Base-by-base conservation (phyloP, 345 rosid genomes). In the Pistacia vera region DNA sequence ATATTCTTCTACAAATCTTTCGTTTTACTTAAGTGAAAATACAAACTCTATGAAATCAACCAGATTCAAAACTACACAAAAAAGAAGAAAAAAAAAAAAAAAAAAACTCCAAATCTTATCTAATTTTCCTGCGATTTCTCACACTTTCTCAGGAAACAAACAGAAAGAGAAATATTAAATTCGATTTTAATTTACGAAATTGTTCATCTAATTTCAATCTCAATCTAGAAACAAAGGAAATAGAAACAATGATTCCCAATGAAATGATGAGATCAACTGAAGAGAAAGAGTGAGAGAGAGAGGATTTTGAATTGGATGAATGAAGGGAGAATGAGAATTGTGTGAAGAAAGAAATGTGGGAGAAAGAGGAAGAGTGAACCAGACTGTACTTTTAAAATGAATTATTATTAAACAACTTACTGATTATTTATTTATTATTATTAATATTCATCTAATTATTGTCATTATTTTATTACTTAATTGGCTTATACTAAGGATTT, bases 331-430 rank as follows among this genome's bases (percentile, higher is more conserved):
- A 60, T 72, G 74, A 30, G 5, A 72, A 13, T 25, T 46, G 75
- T 8, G 70, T 41, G 70, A 64, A 66, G 35, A 18, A 41, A 73
- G 35, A 41, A 74, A 63, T 77, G 65, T 12, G 22, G 38, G 28
- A 67, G 66, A 44, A 65, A 64, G 35, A 67, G 33, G 66, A 60
- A 76, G 74, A 65, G 56, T 71, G 41, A 67, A 66, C 55, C 75
- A 68, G 63, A 55, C 71, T 57, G 75, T 28, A 14, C n/a, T 59
- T 12, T 63, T 7, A 57, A 65, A 59, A 18, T 13, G 11, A 55
- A 8, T 61, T 71, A 38, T 25, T 18, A 9, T 52, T 16, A 69
- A 25, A 25, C 25, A 25, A 25, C 25, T 30, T 35, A 18, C 8
- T 30, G 12, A 13, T 54, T 8, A 51, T 12, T 11, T 12, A 11